Evolutionary conservation across 345 rosid genomes (phyloP), one percentile per base, ranked within the genome.

Genomic region (Pistacia atlantica): DNA sequence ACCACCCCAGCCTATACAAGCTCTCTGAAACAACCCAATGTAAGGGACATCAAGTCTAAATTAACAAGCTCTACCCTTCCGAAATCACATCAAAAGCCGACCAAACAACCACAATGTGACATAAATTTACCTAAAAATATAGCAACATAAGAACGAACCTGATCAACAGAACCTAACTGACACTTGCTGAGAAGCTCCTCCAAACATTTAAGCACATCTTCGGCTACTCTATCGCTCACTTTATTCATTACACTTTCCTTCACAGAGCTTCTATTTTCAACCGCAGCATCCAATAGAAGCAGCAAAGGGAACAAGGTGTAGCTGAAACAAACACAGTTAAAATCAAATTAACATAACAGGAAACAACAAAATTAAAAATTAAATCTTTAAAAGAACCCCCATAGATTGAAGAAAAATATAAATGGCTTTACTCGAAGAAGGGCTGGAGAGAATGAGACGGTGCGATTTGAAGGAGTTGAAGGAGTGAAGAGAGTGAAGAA

Each of bases 211-310:
- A 95, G 74, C 35, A 87, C 86, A 49, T 90, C 91, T 87, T 95
- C 99, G 6, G 93, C 97, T 48, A 90, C 94, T 79, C 76, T 85
- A 80, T 95, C 99, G 66, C 94, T 90, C 59, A 93, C 91, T 75
- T 79, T 81, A 65, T 86, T 81, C 60, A 51, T 9, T 61, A 60
- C 48, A 65, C 74, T 81, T 64, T 59, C 78, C 55, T 82, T 80
- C 62, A 73, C 65, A 1, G 82, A 72, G n/a, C 85, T 82, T 79
- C 98, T 80, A 73, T 85, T 87, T 54, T 84, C 87, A 63, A 89
- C 87, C 25, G 97, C 94, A 0, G 90, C 91, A 69, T 92, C 98
- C 75, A 95, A 80, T 14, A 89, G 86, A 79, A 92, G 94, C 82
- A 92, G 89, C 91, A 93, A 79, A 0, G 99, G 98, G 68, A 90